These are phyloP conservation scores for Rhodamnia argentea DNA, from an alignment of 345 rosid genomes.

Conservation along the genomic window DNA sequence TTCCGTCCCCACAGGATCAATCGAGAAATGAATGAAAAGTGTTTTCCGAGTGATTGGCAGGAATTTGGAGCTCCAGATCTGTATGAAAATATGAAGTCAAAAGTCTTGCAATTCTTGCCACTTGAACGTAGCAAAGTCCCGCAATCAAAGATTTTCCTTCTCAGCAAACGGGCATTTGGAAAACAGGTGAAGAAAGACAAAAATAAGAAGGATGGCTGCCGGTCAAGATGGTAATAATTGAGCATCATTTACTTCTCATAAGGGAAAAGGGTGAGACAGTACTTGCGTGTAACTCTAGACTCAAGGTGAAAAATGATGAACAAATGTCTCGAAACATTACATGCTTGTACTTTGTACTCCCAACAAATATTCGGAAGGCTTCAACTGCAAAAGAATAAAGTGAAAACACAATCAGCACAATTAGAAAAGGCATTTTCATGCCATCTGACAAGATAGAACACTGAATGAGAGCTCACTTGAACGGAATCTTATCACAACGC, in stretches of 20 bases:
- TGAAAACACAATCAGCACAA: constrained; percentile 8
- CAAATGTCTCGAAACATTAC: constrained; percentile 17
- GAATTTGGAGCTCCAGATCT: constrained; percentile 69
- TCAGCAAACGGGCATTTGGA: background rate
- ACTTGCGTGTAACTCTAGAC: background rate
- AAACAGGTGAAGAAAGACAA: background rate
- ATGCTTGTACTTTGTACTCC: constrained; percentile 52
- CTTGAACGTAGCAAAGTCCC: background rate
- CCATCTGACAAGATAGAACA: background rate
- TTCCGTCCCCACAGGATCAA: constrained; percentile 80
- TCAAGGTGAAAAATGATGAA: background rate
- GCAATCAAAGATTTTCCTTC: background rate
- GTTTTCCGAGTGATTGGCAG: constrained; percentile 33
- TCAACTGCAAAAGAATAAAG: constrained; percentile 43
- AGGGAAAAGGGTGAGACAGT: background rate
- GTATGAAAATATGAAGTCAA: background rate
- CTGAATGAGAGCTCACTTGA: constrained; percentile 32
- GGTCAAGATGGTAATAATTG: background rate
- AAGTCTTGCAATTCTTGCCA: background rate
- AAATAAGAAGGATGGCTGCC: background rate
- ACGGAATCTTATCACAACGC: constrained; percentile 52
- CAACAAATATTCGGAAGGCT: constrained; percentile 58
- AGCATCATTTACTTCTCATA: background rate
- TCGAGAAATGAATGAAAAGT: constrained; percentile 44
- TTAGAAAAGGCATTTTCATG: background rate